Evolutionary conservation across 495 filamentous ascomycete genomes (phyloP).

Genomic region (Pyrenopolyporus hunteri): DNA sequence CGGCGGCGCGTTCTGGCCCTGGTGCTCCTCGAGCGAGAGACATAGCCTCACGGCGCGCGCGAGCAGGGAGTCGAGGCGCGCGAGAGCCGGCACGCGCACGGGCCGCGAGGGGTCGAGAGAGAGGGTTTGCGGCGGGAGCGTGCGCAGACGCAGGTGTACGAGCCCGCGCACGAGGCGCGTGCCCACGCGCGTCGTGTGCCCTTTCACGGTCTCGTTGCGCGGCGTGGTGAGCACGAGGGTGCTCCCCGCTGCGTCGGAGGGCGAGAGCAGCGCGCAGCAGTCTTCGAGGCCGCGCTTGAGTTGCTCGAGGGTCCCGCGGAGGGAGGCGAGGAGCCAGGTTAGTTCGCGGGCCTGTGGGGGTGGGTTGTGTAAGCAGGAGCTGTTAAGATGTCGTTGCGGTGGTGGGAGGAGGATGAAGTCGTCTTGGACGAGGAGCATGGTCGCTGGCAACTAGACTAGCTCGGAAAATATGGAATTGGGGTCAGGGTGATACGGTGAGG

Average conservation of each 20-base stretch:
- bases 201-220: conserved; percentile 88
- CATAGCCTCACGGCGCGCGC: conserved; percentile 79
- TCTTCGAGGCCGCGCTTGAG: conserved; percentile 87
- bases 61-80: conserved; percentile 73
- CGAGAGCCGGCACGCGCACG: conserved; percentile 70
- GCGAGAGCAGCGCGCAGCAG: conserved; percentile 81
- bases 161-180: conserved; percentile 75
- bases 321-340: conserved; percentile 80
- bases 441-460: background rate
- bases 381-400: background rate
- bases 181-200: conserved; percentile 82
- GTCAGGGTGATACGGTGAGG: background rate
- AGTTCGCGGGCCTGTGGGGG: conserved; percentile 64
- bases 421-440: conserved; percentile 34
- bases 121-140: conserved; percentile 56
- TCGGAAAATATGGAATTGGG: too few species aligned
- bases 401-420: conserved; percentile 46
- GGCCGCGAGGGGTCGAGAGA: conserved; percentile 59
- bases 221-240: conserved; percentile 89
- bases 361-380: conserved; percentile 19
- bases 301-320: conserved; percentile 76
- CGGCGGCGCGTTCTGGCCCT: conserved; percentile 45
- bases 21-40: conserved; percentile 58
- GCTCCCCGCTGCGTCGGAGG: conserved; percentile 73
- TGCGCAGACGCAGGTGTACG: conserved; percentile 56